Base-by-base conservation (phyloP, 306 rosid genomes). In the Vigna angularis region DNA sequence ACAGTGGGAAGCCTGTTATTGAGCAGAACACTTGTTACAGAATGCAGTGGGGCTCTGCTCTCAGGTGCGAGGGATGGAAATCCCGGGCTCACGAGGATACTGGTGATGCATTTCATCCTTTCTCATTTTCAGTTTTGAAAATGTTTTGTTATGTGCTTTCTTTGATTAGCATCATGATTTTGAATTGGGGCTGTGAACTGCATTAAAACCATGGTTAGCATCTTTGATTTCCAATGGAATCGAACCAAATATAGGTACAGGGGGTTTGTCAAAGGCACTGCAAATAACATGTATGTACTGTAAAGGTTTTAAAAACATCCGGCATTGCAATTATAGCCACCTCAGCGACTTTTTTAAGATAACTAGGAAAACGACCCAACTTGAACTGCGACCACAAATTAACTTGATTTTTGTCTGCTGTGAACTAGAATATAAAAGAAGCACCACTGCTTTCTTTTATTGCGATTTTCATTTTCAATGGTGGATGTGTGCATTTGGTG, bases 1-100 rank as follows among this genome's bases (percentile, higher is more conserved):
- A 89, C 89, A 88, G 90, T 74, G 79, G 84, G 17, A 88, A 65
- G 73, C 91, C 96, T 2, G 91, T 88, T 52, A 87, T 90, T 49
- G 93, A 88, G 79, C 90, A 87, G 76, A 90, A 90, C 71, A 88
- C 93, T 0, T 88, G 91, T 80, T 90, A 87, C 59, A 73, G 96
- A 81, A 88, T 86, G 96, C 93, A 90, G 68, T 90, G 91, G 93
- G 91, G 91, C 30, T 59, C 90, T 20, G 79, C 96, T 13, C 72
- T 87, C 9, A 84, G 96, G 53, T 91, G 96, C 26, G 90, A 89
- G 76, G 93, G 93, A 9, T 87, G 91, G 96, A 81, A 76, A 63
- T 79, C 96, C 34, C 73, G 85, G 81, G 96, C 91, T 0, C 90
- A 87, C 58, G 90, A 89, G 76, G 93, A 91, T 67, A 84, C 88